phyloP scores from a whole-genome alignment of 2,329 filamentous ascomycete species.

The Fusarium sp. region DNA sequence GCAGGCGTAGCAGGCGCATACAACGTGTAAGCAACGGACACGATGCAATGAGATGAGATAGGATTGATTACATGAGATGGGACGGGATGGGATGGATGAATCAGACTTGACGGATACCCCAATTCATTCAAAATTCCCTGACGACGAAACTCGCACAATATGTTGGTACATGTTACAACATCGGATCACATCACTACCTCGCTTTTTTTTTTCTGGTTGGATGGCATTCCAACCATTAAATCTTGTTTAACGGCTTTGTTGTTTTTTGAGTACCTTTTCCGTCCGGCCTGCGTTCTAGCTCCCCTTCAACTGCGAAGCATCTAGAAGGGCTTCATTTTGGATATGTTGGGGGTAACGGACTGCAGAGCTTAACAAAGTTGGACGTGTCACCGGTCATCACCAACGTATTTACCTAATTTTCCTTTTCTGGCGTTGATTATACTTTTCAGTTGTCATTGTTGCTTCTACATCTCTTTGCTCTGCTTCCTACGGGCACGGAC shows the following conservation, averaged over 20 bases:
- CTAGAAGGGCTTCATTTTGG: slow-evolving; percentile 6
- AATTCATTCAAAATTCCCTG: slow-evolving; percentile 30
- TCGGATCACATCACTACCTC: slow-evolving; percentile 23
- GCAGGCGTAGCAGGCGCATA: slow-evolving; percentile 40
- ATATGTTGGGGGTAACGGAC: not conserved
- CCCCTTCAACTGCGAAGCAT: not conserved
- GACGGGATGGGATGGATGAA: slow-evolving; percentile 41
- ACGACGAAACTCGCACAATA: slow-evolving; percentile 32
- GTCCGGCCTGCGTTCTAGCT: slow-evolving; percentile 24
- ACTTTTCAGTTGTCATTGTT: not conserved
- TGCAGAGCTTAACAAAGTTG: slow-evolving; percentile 35
- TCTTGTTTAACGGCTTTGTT: slow-evolving; percentile 38
- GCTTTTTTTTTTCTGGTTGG: slow-evolving; percentile 18
- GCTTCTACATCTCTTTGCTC: slow-evolving; percentile 14
- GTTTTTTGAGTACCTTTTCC: slow-evolving; percentile 33
- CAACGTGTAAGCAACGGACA: slow-evolving; percentile 40
- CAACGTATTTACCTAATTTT: slow-evolving; percentile 40
- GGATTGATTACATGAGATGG: slow-evolving; percentile 38
- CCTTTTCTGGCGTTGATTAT: slow-evolving; percentile 37
- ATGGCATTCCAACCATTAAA: slow-evolving; percentile 14
- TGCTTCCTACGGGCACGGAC: slow-evolving; percentile 16
- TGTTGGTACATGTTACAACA: slow-evolving; percentile 27
- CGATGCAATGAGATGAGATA: slow-evolving; percentile 39
- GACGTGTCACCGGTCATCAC: slow-evolving; percentile 42
- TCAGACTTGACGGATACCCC: slow-evolving; percentile 44